Evolutionary conservation across 257 asterid species (phyloP).

Genomic region (Penstemon newberryi): DNA sequence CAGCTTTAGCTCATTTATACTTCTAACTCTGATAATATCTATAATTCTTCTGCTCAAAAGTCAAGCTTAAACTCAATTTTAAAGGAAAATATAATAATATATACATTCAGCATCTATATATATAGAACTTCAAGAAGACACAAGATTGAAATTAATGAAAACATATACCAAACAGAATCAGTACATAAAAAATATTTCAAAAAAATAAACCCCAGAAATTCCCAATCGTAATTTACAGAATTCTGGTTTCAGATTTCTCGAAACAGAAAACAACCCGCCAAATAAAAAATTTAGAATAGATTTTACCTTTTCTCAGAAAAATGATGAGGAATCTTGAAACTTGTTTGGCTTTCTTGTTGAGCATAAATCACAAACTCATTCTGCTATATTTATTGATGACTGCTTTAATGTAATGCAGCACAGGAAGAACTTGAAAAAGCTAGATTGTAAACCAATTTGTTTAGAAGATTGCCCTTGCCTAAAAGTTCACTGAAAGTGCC

Average conservation of each 20-base stretch:
- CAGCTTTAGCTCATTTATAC: no score
- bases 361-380: conserved; percentile 7
- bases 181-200: background rate
- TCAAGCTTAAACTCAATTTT: background rate
- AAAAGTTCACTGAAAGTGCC: no score
- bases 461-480: no score
- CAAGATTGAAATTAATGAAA: background rate
- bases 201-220: background rate
- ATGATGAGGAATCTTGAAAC: conserved; percentile 22
- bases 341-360: background rate
- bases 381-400: conserved; percentile 28
- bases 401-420: conserved; percentile 22
- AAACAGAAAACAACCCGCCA: conserved; percentile 6
- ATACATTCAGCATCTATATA: no score
- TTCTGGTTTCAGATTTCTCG: conserved; percentile 1
- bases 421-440: conserved; percentile 23
- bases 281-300: conserved; percentile 14
- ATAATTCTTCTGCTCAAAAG: background rate
- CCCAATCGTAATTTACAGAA: background rate
- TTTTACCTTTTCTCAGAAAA: conserved; percentile 24
- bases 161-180: background rate
- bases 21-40: background rate
- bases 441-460: conserved; percentile 32
- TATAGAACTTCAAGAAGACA: no score
- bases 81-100: background rate